Evolutionary conservation across 2,329 filamentous ascomycete species (phyloP), one percentile per base, ranked within the genome.

Genomic region (Magnaporthiopsis rhizophila): DNA sequence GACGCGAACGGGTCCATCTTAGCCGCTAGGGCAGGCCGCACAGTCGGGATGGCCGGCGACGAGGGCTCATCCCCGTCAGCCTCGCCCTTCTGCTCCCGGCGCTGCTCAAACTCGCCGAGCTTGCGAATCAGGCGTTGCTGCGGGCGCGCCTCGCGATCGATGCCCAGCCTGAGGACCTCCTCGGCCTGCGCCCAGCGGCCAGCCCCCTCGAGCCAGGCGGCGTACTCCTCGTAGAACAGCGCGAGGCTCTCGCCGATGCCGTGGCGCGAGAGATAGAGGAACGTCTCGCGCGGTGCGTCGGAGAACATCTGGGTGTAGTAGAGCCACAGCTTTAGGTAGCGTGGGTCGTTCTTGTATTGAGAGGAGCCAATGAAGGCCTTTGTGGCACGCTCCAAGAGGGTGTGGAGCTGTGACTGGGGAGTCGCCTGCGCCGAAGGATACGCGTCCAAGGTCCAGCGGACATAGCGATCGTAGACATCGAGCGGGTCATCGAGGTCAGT

Each of bases 191-290:
- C 84, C 90, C 92, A 97, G 68, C 94, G 83, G 18, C 87, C 90
- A 8, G 88, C 90, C 50, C 86, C 82, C 78, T 99, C 95, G 8
- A 99, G 81, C 91, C 93, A 98, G 1, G 87, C 89, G 0, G 95
- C 93, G 73, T 96, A 99, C 72, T 98, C 95, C 74, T 99, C 95
- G 76, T 99, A 99, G 75, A 92, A 99, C 3, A 98, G 80, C 1
- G 95, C 95, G 3, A 99, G 83, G 0, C 83, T 81, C 72, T 97
- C 92, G 66, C 94, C 95, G 66, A 99, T 91, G 67, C 83, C 84
- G 73, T 99, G 92, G 62, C 93, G 89, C 15, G 94, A 89, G 50
- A 99, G 82, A 73, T 96, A 99, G 60, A 95, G 87, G 74, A 93
- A 99, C 0, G 90, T 92, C 76, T 99, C 95, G 63, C 94, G 88